phyloP scores from a whole-genome alignment of 2,329 filamentous ascomycete genomes.

The Talaromyces sp. region DNA sequence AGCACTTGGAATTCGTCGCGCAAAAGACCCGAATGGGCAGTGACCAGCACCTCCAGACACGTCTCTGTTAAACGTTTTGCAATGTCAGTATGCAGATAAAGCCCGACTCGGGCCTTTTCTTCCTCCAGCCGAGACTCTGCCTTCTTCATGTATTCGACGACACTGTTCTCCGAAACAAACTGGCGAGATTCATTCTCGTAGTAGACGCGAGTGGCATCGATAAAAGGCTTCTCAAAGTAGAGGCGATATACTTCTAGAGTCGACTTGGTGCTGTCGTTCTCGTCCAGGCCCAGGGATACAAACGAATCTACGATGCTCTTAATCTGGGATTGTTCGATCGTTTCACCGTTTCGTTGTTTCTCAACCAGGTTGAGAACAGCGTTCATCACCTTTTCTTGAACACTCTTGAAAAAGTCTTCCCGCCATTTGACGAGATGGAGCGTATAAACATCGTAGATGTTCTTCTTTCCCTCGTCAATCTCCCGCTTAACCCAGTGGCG shows the following conservation, averaged over 20 bases:
- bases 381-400: constrained; percentile 86
- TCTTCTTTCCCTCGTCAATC: constrained; percentile 98
- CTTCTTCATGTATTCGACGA: constrained; percentile 99
- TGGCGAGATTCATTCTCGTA: constrained; percentile 90
- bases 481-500: constrained; percentile 98
- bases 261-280: constrained; percentile 86
- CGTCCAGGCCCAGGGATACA: constrained; percentile 89
- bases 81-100: constrained; percentile 91
- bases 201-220: constrained; percentile 76
- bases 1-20: constrained; percentile 94
- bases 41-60: constrained; percentile 85
- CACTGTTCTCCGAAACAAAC: constrained; percentile 93
- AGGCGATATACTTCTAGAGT: constrained; percentile 91
- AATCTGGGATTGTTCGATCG: constrained; percentile 94
- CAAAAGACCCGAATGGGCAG: constrained; percentile 77
- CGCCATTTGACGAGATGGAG: constrained; percentile 95
- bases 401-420: constrained; percentile 77
- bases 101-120: constrained; percentile 86
- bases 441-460: constrained; percentile 97
- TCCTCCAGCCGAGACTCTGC: constrained; percentile 83
- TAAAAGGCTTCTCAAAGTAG: constrained; percentile 90
- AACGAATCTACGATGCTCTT: constrained; percentile 97
- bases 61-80: constrained; percentile 75
- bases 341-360: constrained; percentile 95
- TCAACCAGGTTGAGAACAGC: constrained; percentile 92